Evolutionary conservation across 1,284 basidiomycete genomes (phyloP).

Genomic region (Coriolopsis trogii): DNA sequence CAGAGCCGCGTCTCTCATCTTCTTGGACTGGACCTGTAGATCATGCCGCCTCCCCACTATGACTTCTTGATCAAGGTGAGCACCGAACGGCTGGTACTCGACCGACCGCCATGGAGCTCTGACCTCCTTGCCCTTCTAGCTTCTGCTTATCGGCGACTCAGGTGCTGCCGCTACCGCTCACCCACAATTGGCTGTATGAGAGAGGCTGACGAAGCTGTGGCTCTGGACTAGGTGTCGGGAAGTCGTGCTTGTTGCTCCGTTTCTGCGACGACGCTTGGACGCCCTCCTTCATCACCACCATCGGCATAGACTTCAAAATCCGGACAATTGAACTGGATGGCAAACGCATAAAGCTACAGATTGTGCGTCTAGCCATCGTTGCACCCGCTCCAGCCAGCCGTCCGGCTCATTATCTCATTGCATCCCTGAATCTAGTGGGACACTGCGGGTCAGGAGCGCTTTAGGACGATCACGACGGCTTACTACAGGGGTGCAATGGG

Average conservation of each 20-base stretch:
- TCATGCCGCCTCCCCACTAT: slow-evolving; percentile 86
- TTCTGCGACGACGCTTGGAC: slow-evolving; percentile 99
- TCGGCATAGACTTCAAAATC: slow-evolving; percentile 97
- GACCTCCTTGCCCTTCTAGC: slow-evolving; percentile 48
- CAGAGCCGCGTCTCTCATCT: background rate
- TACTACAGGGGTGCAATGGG: slow-evolving; percentile 99
- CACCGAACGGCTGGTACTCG: slow-evolving; percentile 1
- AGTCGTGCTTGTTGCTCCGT: slow-evolving; percentile 96
- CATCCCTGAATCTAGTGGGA: slow-evolving; percentile 73
- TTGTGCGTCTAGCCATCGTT: slow-evolving; percentile 54
- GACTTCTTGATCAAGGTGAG: slow-evolving; percentile 91
- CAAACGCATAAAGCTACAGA: slow-evolving; percentile 95
- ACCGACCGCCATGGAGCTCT: slow-evolving; percentile 6
- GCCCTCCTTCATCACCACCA: slow-evolving; percentile 99
- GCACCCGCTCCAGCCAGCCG: slow-evolving; percentile 18
- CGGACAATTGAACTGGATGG: slow-evolving; percentile 96
- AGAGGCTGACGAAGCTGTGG: slow-evolving; percentile 5
- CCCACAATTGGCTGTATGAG: background rate
- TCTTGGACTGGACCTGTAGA: slow-evolving; percentile 15
- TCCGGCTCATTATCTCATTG: background rate
- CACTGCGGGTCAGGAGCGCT: slow-evolving; percentile 98
- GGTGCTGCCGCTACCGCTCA: slow-evolving; percentile 41
- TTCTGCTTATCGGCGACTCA: slow-evolving; percentile 96
- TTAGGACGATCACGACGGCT: slow-evolving; percentile 99
- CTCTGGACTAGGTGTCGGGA: slow-evolving; percentile 80